Percentiles rank a stretch among this genome's conserved stretches.
Evolutionary conservation across 2,329 filamentous ascomycete species (phyloP).

Genomic region (Ophiostoma himal-ulmi): DNA sequence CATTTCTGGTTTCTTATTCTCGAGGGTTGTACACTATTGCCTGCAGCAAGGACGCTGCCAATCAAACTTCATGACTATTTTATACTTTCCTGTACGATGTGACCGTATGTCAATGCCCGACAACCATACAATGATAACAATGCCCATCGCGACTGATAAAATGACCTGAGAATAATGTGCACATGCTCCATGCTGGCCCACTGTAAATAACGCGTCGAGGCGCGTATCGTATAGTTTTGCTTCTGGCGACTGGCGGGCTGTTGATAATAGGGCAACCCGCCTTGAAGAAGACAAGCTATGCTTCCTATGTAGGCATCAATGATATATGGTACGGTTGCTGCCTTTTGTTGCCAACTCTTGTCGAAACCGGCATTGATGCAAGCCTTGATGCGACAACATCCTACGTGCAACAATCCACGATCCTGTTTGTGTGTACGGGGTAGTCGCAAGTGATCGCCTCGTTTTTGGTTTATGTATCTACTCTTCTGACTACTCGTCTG

Average conservation of each 20-base stretch:
- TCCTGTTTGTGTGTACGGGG: background rate
- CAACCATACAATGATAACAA: background rate
- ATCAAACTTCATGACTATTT: constrained; percentile 18
- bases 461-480: background rate
- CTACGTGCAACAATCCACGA: background rate
- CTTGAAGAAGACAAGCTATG: background rate
- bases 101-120: background rate
- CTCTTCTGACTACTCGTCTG: background rate
- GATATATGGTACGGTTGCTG: background rate
- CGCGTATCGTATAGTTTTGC: background rate
- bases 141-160: background rate
- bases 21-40: constrained; percentile 43
- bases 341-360: background rate
- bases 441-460: background rate
- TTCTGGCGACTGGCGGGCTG: background rate
- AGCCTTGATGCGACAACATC: background rate
- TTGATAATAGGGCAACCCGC: background rate
- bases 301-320: background rate
- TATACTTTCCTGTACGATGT: background rate
- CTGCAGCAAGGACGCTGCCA: constrained; percentile 24
- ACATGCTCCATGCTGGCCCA: background rate
- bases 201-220: constrained; percentile 2
- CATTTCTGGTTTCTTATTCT: constrained; percentile 28
- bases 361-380: background rate
- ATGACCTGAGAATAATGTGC: background rate